Percentiles rank a stretch among this genome's conserved stretches.
Conservation (phyloP, 2,329 filamentous ascomycete genomes). For the Mycocentrospora acerina region DNA sequence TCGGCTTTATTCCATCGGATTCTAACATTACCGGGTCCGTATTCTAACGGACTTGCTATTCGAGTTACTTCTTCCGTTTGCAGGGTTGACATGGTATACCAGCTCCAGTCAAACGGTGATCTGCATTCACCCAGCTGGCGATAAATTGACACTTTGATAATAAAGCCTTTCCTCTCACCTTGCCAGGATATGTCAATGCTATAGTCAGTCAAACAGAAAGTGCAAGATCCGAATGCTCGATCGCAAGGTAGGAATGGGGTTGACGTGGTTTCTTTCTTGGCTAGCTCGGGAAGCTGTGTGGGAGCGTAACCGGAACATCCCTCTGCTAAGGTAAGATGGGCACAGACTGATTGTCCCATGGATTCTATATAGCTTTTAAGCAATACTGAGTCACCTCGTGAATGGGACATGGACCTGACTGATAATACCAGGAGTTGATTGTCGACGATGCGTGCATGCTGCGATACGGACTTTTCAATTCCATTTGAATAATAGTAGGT, state of each 20-base stretch:
- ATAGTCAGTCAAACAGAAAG: slow-evolving; percentile 20
- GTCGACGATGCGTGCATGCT: slow-evolving; percentile 16
- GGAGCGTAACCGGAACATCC: background rate
- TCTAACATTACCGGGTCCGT: slow-evolving; percentile 15
- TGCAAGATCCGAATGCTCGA: slow-evolving; percentile 18
- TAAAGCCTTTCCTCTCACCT: slow-evolving; percentile 12
- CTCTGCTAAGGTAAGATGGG: slow-evolving; percentile 8
- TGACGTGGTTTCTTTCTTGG: slow-evolving; percentile 6
- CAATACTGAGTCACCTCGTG: slow-evolving; percentile 6
- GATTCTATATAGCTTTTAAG: slow-evolving; percentile 12
- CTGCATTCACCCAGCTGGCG: slow-evolving; percentile 18
- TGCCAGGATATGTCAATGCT: slow-evolving; percentile 16
- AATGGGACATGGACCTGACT: slow-evolving; percentile 11
- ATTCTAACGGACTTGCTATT: slow-evolving; percentile 5
- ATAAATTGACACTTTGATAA: slow-evolving; percentile 12
- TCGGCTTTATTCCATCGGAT: slow-evolving; percentile 15
- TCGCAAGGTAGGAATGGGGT: slow-evolving; percentile 10
- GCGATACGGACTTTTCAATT: slow-evolving; percentile 4
- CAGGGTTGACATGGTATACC: slow-evolving; percentile 7
- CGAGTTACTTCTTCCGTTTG: slow-evolving; percentile 3
- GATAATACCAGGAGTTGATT: slow-evolving; percentile 17
- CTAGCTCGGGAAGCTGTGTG: slow-evolving; percentile 15
- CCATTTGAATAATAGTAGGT: background rate
- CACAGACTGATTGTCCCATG: slow-evolving; percentile 6
- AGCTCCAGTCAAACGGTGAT: slow-evolving; percentile 17